Evolutionary conservation across 768 basidiomycete genomes (phyloP), one percentile per base, ranked within the genome.

Genomic region (Filobasidium wieringae): DNA sequence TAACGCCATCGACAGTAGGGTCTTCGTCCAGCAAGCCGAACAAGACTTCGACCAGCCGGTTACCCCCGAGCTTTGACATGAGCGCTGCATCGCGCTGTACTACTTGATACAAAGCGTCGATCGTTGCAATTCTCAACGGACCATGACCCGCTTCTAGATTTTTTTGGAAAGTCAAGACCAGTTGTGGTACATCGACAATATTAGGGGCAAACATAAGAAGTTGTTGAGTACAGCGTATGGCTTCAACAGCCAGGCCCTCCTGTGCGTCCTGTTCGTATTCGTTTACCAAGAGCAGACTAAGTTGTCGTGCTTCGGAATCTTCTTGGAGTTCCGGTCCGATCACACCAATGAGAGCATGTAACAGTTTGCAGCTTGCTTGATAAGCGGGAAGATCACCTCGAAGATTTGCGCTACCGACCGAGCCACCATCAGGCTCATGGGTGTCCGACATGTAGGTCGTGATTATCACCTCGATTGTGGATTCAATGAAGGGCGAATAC

Each of bases 11-110:
- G 15, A 96, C 86, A 2, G 85, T 87, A 0, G 91, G 85, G 68
- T 95, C 90, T 64, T 90, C 91, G 67, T 99, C 93, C 40, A 99
- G 76, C 81, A 97, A 86, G 0, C 85, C 85, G 68, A 99, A 97
- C 5, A 99, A 78, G 59, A 95, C 88, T 67, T 93, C 88, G 1
- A 97, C 95, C 6, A 99, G 79, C 24, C 81, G 81, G 74, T 97
- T 93, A 1, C 95, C 95, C 17, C 93, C 95, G 0, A 97, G 75
- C 67, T 86, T 87, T 7, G 90, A 93, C 80, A 97, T 88, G 1
- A 84, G 78, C 14, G 91, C 74, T 0, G 91, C 93, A 74, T 97
- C 91, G 63, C 87, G 85, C 73, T 96, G 95, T 0, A 97, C 90
- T 27, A 97, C 86, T 66, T 96, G 92, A 72, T 99, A 99, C 6